Evolutionary conservation across 306 rosid genomes (phyloP).

Genomic region (Alnus glutinosa): DNA sequence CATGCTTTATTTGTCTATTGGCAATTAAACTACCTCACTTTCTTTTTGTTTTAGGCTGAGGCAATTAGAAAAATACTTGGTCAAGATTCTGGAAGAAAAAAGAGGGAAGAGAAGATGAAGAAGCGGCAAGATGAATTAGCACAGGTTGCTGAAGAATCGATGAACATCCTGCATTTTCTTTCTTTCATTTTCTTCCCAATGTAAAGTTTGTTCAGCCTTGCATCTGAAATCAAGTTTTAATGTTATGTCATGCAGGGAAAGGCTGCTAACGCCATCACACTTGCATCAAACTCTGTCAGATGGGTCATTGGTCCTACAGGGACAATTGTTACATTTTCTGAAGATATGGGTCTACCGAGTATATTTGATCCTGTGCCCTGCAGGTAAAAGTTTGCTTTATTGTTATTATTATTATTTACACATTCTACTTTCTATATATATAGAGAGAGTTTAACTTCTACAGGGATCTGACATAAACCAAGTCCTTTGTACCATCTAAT

Average conservation of each 20-base stretch:
- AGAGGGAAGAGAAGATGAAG: constrained; percentile 84
- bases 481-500: too few relatives aligned
- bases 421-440: not conserved
- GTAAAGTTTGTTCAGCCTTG: not conserved
- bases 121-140: constrained; percentile 91
- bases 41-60: constrained; percentile 60
- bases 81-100: constrained; percentile 93
- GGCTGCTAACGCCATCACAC: constrained; percentile 70
- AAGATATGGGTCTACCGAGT: constrained; percentile 78
- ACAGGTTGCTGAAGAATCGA: constrained; percentile 41
- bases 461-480: too few relatives aligned
- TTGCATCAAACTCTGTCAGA: constrained; percentile 69
- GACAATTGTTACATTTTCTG: constrained; percentile 66
- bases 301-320: constrained; percentile 71
- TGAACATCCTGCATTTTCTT: constrained; percentile 20
- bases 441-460: too few relatives aligned
- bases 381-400: constrained; percentile 32
- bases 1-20: too few relatives aligned
- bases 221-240: not conserved
- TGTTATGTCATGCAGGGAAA: constrained; percentile 57
- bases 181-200: not conserved
- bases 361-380: constrained; percentile 46
- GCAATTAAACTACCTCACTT: too few relatives aligned
- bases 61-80: constrained; percentile 95
- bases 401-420: too few relatives aligned